Evolutionary conservation across 1,139 yeast genomes (phyloP), one percentile per base, ranked within the genome.

Genomic region (Geotrichum carabidarum): DNA sequence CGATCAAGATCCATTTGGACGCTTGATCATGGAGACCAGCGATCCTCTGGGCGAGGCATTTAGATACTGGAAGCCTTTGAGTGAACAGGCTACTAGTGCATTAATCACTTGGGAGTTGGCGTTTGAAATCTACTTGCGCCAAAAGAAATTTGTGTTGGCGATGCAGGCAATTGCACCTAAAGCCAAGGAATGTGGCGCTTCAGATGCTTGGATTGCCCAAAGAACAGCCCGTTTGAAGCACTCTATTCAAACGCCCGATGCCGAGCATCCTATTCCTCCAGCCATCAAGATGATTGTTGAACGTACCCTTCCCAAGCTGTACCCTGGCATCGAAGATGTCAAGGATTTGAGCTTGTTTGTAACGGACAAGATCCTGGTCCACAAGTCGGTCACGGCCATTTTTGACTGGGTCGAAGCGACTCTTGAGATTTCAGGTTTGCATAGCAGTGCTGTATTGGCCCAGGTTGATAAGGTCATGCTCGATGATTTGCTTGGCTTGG

Each of bases 1-100:
- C 27, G 83, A 79, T 58, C 58, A 62, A 4, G 82, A 78, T 61
- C 73, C 76, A 11, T 69, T 73, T 58, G 82, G 82, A 11, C 69
- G 70, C 48, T 64, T 63, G 40, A 61, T 75, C 38, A 61, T 72
- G 43, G 65, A 63, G 27, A 65, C 73, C 6, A 62, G 64, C 37
- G 68, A 67, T n/a, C 80, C 80, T 30, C 60, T 78, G 11, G 71
- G 68, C 11, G 72, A 68, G 9, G 73, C 74, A 6, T 66, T 64
- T 46, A 64, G 64, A 42, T 71, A 71, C 55, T 76, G 74, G 69
- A 65, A 67, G 49, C 69, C 70, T 8, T 67, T 75, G 53, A 58
- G 60, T 15, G 61, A 62, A 43, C 73, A 73, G 59, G 69, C 65
- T 6, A 64, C 68, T 12, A 71, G 70, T 4, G 59, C 60, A 14